A percentile compares a stretch with the other conserved stretches of the same genome.
phyloP scores from a whole-genome alignment of 805 yeast species.

The Yarrowia bubula region DNA sequence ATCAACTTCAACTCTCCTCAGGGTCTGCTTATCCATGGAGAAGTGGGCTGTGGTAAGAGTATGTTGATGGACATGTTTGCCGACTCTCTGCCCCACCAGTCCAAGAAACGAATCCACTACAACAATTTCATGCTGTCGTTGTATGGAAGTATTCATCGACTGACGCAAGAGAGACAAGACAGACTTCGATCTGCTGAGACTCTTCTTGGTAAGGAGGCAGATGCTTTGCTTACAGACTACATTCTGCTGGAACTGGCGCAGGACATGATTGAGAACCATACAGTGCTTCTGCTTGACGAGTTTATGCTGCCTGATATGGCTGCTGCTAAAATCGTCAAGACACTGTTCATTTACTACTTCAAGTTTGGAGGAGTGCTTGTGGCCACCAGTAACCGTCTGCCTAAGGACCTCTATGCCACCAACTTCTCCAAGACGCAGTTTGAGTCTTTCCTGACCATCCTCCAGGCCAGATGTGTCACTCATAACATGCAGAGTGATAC shows the following conservation, averaged over 20 bases:
- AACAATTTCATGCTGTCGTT: slow-evolving; percentile 69
- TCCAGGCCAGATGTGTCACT: slow-evolving; percentile 58
- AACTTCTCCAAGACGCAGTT: slow-evolving; percentile 61
- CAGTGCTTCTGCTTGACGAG: slow-evolving; percentile 65
- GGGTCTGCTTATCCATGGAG: slow-evolving; percentile 55
- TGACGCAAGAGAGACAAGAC: slow-evolving; percentile 47
- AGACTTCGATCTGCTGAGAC: slow-evolving; percentile 37
- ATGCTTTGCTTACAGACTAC: slow-evolving; percentile 51
- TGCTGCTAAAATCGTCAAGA: slow-evolving; percentile 64
- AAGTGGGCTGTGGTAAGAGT: slow-evolving; percentile 66
- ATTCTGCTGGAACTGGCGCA: slow-evolving; percentile 65
- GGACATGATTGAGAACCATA: slow-evolving; percentile 55
- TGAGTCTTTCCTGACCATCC: slow-evolving; percentile 53
- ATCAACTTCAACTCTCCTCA: slow-evolving; percentile 56
- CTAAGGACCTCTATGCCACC: slow-evolving; percentile 64
- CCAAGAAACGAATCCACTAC: slow-evolving; percentile 70
- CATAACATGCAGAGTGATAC: slow-evolving; percentile 58
- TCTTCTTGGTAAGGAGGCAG: slow-evolving; percentile 33
- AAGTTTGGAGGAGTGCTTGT: slow-evolving; percentile 72
- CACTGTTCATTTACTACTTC: slow-evolving; percentile 65
- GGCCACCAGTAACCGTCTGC: slow-evolving; percentile 70
- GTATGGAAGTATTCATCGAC: slow-evolving; percentile 57
- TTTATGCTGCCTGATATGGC: slow-evolving; percentile 78
- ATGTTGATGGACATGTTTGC: slow-evolving; percentile 75
- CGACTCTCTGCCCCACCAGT: slow-evolving; percentile 56